phyloP scores from a whole-genome alignment of 768 basidiomycete genomes.

The Leucogyrophana mollusca region DNA sequence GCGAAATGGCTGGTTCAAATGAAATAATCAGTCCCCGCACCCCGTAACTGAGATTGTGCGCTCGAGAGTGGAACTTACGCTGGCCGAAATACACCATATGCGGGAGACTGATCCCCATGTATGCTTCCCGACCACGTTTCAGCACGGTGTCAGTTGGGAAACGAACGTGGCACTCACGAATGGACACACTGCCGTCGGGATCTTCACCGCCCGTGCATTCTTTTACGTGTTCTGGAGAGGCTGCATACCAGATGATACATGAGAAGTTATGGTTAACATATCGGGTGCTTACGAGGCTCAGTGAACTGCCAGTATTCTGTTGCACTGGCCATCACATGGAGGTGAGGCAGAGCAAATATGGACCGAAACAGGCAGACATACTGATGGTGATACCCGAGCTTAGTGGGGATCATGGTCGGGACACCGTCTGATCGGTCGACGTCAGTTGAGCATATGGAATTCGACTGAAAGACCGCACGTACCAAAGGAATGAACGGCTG shows the following conservation, averaged over 20 bases:
- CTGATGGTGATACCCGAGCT: conserved; percentile 48
- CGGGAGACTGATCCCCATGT: conserved; percentile 46
- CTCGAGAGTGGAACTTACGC: conserved; percentile 25
- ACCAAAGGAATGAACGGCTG: conserved; percentile 47
- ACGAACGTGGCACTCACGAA: conserved; percentile 32
- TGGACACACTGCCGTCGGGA: conserved; percentile 44
- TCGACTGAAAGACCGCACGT: neutral
- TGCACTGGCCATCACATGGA: conserved; percentile 19
- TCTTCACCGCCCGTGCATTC: conserved; percentile 46
- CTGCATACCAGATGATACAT: conserved; percentile 9
- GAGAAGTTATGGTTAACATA: neutral
- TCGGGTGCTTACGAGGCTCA: conserved; percentile 34
- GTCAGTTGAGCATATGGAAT: neutral
- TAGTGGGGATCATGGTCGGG: conserved; percentile 46
- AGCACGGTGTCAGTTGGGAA: neutral
- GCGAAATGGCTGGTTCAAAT: conserved; percentile 25
- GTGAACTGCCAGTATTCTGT: conserved; percentile 48
- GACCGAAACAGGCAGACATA: conserved; percentile 14
- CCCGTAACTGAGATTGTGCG: neutral
- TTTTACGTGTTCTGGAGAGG: conserved; percentile 34
- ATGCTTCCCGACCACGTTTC: conserved; percentile 26
- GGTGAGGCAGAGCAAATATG: conserved; percentile 14
- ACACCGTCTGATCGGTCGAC: conserved; percentile 42
- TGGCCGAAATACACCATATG: conserved; percentile 47
- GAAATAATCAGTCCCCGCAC: too few species aligned